These are phyloP conservation scores for Exophiala dermatitidis DNA, from an alignment of 2,329 filamentous ascomycete genomes.

Conservation along the genomic window DNA sequence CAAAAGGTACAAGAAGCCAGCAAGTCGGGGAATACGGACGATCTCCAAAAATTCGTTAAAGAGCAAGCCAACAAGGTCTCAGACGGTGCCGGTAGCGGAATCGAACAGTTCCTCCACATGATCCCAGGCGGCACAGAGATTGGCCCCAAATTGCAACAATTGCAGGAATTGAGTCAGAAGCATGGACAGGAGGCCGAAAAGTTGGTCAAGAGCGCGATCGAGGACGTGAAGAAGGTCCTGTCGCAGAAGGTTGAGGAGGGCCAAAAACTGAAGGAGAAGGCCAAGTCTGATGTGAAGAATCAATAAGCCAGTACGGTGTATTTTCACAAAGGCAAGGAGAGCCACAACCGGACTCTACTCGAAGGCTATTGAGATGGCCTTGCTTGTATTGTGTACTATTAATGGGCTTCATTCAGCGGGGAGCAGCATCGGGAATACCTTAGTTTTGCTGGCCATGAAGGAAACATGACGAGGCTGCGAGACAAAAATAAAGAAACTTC, in stretches of 20 bases:
- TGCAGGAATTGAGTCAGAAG: slow-evolving; percentile 59
- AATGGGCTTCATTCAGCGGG: neutral
- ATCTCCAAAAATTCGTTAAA: slow-evolving; percentile 56
- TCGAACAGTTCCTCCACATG: slow-evolving; percentile 59
- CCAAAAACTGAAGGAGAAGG: slow-evolving; percentile 53
- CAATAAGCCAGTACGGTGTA: neutral
- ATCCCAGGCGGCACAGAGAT: slow-evolving; percentile 59
- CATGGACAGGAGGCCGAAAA: slow-evolving; percentile 63
- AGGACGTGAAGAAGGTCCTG: slow-evolving; percentile 42
- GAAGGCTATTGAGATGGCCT: neutral
- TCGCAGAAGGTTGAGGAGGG: slow-evolving; percentile 41
- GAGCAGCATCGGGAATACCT: neutral
- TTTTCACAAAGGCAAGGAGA: neutral
- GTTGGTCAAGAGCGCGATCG: slow-evolving; percentile 60
- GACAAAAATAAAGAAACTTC: too few relatives aligned
- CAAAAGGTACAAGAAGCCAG: slow-evolving; percentile 55
- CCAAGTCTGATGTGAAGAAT: slow-evolving; percentile 5
- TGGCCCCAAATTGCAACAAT: slow-evolving; percentile 56
- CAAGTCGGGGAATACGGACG: slow-evolving; percentile 53
- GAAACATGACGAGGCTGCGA: too few relatives aligned
- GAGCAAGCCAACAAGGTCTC: slow-evolving; percentile 49
- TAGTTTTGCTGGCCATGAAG: too few relatives aligned
- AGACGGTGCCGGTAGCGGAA: slow-evolving; percentile 36
- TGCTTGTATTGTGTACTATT: neutral
- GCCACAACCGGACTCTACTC: neutral